phyloP scores from a whole-genome alignment of 1,284 basidiomycete species.

The Ceratobasidium sp. region DNA sequence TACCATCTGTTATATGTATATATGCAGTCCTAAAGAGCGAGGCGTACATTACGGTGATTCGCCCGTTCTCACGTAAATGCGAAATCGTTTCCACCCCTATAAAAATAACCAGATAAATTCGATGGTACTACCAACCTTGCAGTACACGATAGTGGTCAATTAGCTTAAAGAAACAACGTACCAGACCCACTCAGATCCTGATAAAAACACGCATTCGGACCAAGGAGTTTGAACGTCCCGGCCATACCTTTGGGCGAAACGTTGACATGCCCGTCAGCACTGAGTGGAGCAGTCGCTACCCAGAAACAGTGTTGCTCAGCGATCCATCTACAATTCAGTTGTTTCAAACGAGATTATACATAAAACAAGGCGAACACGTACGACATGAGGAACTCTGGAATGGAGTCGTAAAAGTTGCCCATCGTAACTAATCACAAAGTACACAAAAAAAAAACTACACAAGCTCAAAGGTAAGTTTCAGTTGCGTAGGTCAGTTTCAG shows the following conservation, averaged over 20 bases:
- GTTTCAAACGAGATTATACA: not conserved
- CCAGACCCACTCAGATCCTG: constrained; percentile 71
- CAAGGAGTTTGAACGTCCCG: constrained; percentile 66
- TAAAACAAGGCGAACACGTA: not conserved
- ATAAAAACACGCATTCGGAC: constrained; percentile 67
- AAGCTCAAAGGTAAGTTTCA: too few species aligned
- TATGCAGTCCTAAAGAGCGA: too few species aligned
- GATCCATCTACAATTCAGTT: constrained; percentile 60
- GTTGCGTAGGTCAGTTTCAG: too few species aligned
- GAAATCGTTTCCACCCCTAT: constrained; percentile 70
- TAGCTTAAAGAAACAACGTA: constrained; percentile 19
- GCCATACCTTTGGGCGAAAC: constrained; percentile 64
- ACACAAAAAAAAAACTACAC: too few species aligned
- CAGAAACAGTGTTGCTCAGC: constrained; percentile 69
- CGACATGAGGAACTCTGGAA: constrained; percentile 62
- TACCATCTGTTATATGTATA: too few species aligned
- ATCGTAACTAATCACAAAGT: constrained; percentile 53
- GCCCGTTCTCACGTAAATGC: constrained; percentile 69
- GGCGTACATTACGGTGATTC: constrained; percentile 65
- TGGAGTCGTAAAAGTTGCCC: constrained; percentile 64
- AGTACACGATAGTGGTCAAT: not conserved
- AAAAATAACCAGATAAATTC: not conserved
- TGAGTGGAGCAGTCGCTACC: constrained; percentile 69
- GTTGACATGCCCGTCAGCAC: constrained; percentile 66
- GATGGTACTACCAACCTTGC: too few species aligned